Conservation (phyloP, 768 basidiomycete species). For the Lactifluus piperatus region DNA sequence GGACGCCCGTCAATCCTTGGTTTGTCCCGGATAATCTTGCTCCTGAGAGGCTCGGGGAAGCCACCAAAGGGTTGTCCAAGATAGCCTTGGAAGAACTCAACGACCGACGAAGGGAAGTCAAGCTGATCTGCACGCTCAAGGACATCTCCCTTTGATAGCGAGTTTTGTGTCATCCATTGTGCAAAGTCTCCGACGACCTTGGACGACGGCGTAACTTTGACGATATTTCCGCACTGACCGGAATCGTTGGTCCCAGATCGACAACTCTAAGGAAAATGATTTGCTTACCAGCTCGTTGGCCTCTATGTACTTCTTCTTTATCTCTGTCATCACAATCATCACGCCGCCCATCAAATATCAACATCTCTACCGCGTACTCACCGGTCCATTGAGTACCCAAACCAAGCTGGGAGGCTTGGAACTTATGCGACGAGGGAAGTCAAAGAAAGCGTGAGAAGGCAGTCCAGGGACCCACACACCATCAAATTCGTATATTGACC, state of each 20-base stretch:
- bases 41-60: constrained; percentile 95
- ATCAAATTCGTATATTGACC: constrained; percentile 92
- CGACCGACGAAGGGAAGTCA: constrained; percentile 95
- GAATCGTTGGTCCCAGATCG: neutral
- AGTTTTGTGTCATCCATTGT: constrained; percentile 98
- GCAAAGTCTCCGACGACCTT: constrained; percentile 99
- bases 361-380: constrained; percentile 26
- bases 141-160: constrained; percentile 79
- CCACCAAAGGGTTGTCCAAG: constrained; percentile 97
- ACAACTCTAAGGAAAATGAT: constrained; percentile 7
- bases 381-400: constrained; percentile 94
- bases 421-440: constrained; percentile 37
- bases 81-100: constrained; percentile 99
- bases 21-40: constrained; percentile 87
- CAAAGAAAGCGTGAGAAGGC: constrained; percentile 21
- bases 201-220: constrained; percentile 99
- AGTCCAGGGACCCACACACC: constrained; percentile 40
- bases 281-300: constrained; percentile 82
- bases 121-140: constrained; percentile 77
- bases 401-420: constrained; percentile 97
- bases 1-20: constrained; percentile 91
- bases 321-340: constrained; percentile 40
- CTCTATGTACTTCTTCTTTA: constrained; percentile 98
- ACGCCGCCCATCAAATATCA: neutral
- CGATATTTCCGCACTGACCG: constrained; percentile 84